phyloP scores from a whole-genome alignment of 2,329 filamentous ascomycete species.

The Aphanocladium album region DNA sequence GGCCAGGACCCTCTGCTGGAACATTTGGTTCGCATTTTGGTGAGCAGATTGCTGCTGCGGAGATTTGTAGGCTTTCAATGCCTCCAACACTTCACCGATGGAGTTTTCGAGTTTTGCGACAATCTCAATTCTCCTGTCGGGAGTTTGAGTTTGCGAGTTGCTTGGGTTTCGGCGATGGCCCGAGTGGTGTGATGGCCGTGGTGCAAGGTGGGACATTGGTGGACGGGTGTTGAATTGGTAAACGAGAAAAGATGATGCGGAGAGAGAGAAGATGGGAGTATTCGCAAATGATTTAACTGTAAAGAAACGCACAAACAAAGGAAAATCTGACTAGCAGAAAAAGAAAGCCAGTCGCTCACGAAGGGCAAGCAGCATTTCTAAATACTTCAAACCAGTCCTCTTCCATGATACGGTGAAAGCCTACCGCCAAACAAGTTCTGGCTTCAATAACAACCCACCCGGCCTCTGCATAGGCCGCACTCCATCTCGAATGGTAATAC shows the following conservation, averaged over 20 bases:
- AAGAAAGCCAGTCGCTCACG: background rate
- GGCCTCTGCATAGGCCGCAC: background rate
- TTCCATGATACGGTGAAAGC: background rate
- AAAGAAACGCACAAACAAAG: background rate
- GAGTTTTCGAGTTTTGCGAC: background rate
- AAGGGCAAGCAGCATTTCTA: background rate
- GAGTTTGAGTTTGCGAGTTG: background rate
- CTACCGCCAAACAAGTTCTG: background rate
- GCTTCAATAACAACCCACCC: background rate
- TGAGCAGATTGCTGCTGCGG: constrained; percentile 2
- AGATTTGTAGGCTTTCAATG: background rate
- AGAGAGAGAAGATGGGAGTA: background rate
- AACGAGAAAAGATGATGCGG: background rate
- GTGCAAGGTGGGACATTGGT: background rate
- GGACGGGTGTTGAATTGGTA: background rate
- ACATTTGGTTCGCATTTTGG: constrained; percentile 9
- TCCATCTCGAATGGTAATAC: constrained; percentile 1
- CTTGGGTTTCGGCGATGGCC: background rate
- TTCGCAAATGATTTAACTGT: background rate
- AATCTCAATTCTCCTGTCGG: background rate
- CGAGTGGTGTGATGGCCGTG: background rate
- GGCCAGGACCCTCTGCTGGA: constrained; percentile 7
- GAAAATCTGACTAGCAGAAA: background rate
- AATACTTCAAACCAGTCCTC: background rate
- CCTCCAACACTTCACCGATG: background rate